Percentiles rank a stretch among this genome's conserved stretches.
Evolutionary conservation across 805 yeast species (phyloP).

Genomic region (Kuraishia capsulata): DNA sequence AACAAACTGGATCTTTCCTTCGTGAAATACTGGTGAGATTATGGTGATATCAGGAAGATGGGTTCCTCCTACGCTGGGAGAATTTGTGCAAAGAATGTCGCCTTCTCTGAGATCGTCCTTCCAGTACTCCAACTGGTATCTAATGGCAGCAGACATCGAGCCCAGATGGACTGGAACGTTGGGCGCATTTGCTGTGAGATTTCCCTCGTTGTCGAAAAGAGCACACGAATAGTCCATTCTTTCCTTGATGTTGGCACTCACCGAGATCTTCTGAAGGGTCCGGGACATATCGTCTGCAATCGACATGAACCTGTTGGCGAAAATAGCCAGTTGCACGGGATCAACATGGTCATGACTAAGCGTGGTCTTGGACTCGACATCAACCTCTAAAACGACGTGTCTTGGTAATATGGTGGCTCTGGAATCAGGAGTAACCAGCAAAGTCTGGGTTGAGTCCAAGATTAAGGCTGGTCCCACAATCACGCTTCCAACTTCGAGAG

Average conservation of each 20-base stretch:
- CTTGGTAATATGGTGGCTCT: constrained; percentile 23
- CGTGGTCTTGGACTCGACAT: constrained; percentile 19
- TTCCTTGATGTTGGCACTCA: constrained; percentile 37
- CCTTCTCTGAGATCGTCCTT: constrained; percentile 27
- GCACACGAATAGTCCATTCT: constrained; percentile 41
- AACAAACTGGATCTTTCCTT: constrained; percentile 37
- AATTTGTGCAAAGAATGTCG: constrained; percentile 33
- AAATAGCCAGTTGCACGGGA: constrained; percentile 33
- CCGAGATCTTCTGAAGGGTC: constrained; percentile 33
- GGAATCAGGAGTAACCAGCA: constrained; percentile 24
- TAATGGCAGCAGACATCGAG: constrained; percentile 34
- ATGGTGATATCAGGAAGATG: constrained; percentile 46
- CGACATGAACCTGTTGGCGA: constrained; percentile 38
- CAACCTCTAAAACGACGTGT: constrained; percentile 21
- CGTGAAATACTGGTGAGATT: constrained; percentile 44
- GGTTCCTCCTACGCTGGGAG: constrained; percentile 36
- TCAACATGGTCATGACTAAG: constrained; percentile 30
- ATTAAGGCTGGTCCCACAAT: constrained; percentile 22
- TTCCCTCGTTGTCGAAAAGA: constrained; percentile 34
- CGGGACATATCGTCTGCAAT: constrained; percentile 42
- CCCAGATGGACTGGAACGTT: constrained; percentile 40
- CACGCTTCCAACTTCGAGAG: constrained; percentile 12
- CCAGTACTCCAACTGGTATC: constrained; percentile 28
- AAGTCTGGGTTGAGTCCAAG: constrained; percentile 26
- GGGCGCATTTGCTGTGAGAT: constrained; percentile 35